phyloP scores from a whole-genome alignment of 2,329 filamentous ascomycete genomes.

The Periglandula ipomoeae region DNA sequence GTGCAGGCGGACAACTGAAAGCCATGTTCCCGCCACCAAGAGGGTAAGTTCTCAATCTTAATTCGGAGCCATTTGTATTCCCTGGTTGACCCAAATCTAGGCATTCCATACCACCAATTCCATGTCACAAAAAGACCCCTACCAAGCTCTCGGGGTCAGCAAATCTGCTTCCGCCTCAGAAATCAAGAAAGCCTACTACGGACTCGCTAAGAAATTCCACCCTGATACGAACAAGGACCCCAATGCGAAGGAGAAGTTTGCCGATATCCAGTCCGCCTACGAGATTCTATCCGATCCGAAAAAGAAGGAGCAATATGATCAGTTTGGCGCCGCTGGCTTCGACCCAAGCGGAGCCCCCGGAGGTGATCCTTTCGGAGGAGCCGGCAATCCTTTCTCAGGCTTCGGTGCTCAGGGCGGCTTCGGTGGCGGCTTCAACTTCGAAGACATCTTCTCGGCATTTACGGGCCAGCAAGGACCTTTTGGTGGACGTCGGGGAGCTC shows the following conservation, averaged over 20 bases:
- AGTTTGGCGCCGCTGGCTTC: conserved; percentile 81
- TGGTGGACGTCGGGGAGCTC: conserved; percentile 41
- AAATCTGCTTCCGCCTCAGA: conserved; percentile 75
- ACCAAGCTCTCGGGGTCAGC: conserved; percentile 73
- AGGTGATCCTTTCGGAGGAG: conserved; percentile 53
- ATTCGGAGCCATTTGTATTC: not conserved
- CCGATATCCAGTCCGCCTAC: conserved; percentile 87
- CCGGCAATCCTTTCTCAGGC: conserved; percentile 54
- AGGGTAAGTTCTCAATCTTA: conserved; percentile 15
- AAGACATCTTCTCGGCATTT: conserved; percentile 89
- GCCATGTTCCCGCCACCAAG: conserved; percentile 16
- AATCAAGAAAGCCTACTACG: conserved; percentile 98
- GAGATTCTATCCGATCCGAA: conserved; percentile 87
- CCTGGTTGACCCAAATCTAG: conserved; percentile 19
- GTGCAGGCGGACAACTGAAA: conserved; percentile 12
- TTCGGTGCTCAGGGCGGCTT: conserved; percentile 51
- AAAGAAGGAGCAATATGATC: conserved; percentile 87
- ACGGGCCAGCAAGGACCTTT: conserved; percentile 48
- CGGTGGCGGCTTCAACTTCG: conserved; percentile 82
- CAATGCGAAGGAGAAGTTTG: conserved; percentile 88
- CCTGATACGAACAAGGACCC: conserved; percentile 97
- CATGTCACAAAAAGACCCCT: conserved; percentile 64
- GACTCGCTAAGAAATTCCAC: conserved; percentile 93
- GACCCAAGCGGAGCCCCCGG: conserved; percentile 61
- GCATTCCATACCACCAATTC: conserved; percentile 52